Percentiles rank a stretch among this genome's conserved stretches.
Evolutionary conservation across 1,139 yeast genomes (phyloP).

Genomic region (Wickerhamomyces sp.): DNA sequence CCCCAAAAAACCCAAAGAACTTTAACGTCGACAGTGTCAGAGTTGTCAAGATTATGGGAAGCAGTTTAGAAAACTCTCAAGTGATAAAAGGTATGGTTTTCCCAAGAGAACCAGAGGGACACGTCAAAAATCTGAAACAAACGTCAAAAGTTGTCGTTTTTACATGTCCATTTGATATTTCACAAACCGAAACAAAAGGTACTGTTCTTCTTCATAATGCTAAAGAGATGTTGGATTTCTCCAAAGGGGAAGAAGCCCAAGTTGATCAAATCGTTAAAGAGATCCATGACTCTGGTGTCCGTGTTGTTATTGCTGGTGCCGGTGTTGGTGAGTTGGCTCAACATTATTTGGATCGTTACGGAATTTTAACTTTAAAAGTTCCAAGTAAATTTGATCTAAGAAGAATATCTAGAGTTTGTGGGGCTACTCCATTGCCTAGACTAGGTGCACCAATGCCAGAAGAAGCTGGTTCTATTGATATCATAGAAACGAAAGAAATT

Average conservation of each 20-base stretch:
- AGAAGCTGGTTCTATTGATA: slow-evolving; percentile 84
- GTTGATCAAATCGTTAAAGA: slow-evolving; percentile 84
- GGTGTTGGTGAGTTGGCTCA: slow-evolving; percentile 89
- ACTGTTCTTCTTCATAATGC: slow-evolving; percentile 95
- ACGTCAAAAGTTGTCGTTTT: slow-evolving; percentile 86
- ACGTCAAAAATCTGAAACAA: slow-evolving; percentile 53
- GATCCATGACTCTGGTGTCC: slow-evolving; percentile 77
- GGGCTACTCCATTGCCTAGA: slow-evolving; percentile 94
- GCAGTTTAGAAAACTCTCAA: slow-evolving; percentile 64
- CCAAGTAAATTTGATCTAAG: slow-evolving; percentile 92
- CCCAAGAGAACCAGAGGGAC: slow-evolving; percentile 95
- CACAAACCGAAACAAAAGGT: slow-evolving; percentile 95
- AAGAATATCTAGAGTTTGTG: slow-evolving; percentile 93
- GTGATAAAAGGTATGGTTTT: slow-evolving; percentile 98
- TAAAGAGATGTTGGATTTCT: slow-evolving; percentile 91
- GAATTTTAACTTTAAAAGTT: slow-evolving; percentile 79
- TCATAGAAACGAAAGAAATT: slow-evolving; percentile 87
- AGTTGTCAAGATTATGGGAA: slow-evolving; percentile 95
- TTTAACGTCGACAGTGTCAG: slow-evolving; percentile 92
- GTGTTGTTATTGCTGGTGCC: slow-evolving; percentile 88
- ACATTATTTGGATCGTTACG: slow-evolving; percentile 86
- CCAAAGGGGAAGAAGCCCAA: slow-evolving; percentile 95
- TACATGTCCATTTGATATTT: slow-evolving; percentile 90
- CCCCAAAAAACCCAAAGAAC: slow-evolving; percentile 37
- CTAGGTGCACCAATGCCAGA: slow-evolving; percentile 95